Evolutionary conservation across 164 flowering plant species (phyloP).

Genomic region (Vitis cinerea): DNA sequence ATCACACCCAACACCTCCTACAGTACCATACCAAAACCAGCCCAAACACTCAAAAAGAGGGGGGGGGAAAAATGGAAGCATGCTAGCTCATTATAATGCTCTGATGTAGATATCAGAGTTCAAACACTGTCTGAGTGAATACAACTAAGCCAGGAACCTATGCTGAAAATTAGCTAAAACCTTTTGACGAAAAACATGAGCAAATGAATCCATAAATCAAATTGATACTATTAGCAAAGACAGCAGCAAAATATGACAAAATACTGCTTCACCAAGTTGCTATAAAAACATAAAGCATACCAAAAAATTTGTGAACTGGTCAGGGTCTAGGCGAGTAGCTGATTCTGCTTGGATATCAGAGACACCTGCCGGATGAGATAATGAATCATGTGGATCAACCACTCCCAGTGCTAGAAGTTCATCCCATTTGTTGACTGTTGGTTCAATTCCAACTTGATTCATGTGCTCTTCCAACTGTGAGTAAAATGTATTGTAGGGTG

Average conservation of each 20-base stretch:
- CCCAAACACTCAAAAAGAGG: too few relatives aligned
- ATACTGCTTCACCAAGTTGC: not conserved
- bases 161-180: slow-evolving; percentile 5
- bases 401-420: slow-evolving; percentile 81
- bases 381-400: slow-evolving; percentile 97
- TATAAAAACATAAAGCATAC: slow-evolving; percentile 31
- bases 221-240: not conserved
- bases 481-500: slow-evolving; percentile 94
- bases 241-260: not conserved
- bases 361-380: slow-evolving; percentile 96
- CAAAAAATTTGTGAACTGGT: slow-evolving; percentile 84
- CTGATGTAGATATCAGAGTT: not conserved
- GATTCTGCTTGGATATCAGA: slow-evolving; percentile 95
- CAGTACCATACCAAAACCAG: not conserved
- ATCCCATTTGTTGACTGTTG: slow-evolving; percentile 77
- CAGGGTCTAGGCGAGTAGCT: slow-evolving; percentile 74
- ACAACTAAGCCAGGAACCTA: not conserved
- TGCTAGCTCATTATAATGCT: not conserved
- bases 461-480: slow-evolving; percentile 84
- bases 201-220: not conserved
- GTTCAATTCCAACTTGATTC: slow-evolving; percentile 77
- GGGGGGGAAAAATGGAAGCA: not conserved
- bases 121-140: not conserved
- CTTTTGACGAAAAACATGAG: not conserved
- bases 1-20: slow-evolving; percentile 37